A percentile compares a stretch with the other conserved stretches of the same genome.
phyloP scores from a whole-genome alignment of 164 flowering plant species.

The Piper longum region DNA sequence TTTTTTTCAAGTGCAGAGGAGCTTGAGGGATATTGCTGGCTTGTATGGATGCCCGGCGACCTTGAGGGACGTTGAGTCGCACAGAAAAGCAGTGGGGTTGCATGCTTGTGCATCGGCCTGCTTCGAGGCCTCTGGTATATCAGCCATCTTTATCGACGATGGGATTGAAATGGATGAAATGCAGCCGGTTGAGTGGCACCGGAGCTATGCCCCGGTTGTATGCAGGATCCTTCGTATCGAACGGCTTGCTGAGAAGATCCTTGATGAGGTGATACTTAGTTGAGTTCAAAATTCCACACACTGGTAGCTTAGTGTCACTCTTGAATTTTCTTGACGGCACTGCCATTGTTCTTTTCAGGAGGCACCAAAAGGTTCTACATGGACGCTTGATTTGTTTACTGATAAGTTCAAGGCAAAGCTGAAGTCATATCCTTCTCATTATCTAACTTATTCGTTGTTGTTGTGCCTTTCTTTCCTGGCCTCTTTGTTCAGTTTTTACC shows the following conservation, averaged over 20 bases:
- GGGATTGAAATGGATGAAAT: slow-evolving; percentile 59
- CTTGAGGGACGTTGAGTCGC: slow-evolving; percentile 42
- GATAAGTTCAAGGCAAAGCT: slow-evolving; percentile 35
- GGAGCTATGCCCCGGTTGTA: slow-evolving; percentile 36
- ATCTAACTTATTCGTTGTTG: slow-evolving; percentile 1
- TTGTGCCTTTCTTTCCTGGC: slow-evolving; percentile 1
- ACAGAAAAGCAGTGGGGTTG: slow-evolving; percentile 41
- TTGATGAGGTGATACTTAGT: slow-evolving; percentile 37
- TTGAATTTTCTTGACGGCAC: not conserved
- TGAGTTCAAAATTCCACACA: not conserved
- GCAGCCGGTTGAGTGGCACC: slow-evolving; percentile 64
- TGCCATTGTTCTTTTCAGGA: slow-evolving; percentile 21
- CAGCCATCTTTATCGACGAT: slow-evolving; percentile 74
- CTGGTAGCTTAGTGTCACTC: not conserved
- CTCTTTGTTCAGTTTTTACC: not conserved
- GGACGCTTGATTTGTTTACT: slow-evolving; percentile 69
- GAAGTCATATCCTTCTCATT: slow-evolving; percentile 72
- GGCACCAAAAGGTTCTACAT: slow-evolving; percentile 31
- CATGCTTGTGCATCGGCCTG: slow-evolving; percentile 37
- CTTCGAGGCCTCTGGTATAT: slow-evolving; percentile 55
- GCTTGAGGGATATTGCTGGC: slow-evolving; percentile 61
- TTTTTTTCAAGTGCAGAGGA: slow-evolving; percentile 38
- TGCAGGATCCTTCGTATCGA: slow-evolving; percentile 72
- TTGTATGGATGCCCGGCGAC: slow-evolving; percentile 60
- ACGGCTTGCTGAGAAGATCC: slow-evolving; percentile 62